phyloP scores from a whole-genome alignment of 2,329 filamentous ascomycete species.

The Huntiella abstrusa region DNA sequence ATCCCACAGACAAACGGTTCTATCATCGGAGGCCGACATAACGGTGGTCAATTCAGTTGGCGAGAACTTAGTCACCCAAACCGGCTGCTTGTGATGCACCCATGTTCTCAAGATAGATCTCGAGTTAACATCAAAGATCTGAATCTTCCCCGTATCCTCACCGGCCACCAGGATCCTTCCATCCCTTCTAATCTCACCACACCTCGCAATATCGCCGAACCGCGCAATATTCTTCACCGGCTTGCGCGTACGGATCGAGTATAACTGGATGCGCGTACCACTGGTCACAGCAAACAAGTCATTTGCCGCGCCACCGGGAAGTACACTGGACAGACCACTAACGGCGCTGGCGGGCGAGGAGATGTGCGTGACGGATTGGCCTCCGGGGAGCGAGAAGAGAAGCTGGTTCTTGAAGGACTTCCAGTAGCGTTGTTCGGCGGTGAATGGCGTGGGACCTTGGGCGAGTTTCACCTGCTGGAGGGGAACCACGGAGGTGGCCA shows the following conservation, averaged over 20 bases:
- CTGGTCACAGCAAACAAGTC: slow-evolving; percentile 88
- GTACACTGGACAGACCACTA: slow-evolving; percentile 20
- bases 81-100: slow-evolving; percentile 83
- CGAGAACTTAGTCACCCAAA: slow-evolving; percentile 86
- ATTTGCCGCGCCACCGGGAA: slow-evolving; percentile 25
- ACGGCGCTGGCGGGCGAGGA: slow-evolving; percentile 29
- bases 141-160: slow-evolving; percentile 78
- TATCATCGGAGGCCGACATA: slow-evolving; percentile 82
- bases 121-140: slow-evolving; percentile 81
- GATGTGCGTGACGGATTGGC: slow-evolving; percentile 79
- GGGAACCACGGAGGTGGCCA: slow-evolving; percentile 75
- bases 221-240: slow-evolving; percentile 84
- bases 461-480: slow-evolving; percentile 68
- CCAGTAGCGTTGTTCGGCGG: slow-evolving; percentile 93
- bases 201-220: slow-evolving; percentile 80
- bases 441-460: slow-evolving; percentile 62
- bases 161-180: slow-evolving; percentile 78
- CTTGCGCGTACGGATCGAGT: slow-evolving; percentile 80
- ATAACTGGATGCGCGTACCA: slow-evolving; percentile 81
- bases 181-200: slow-evolving; percentile 74
- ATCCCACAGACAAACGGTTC: slow-evolving; percentile 87
- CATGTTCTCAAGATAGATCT: slow-evolving; percentile 89
- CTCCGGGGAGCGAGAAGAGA: slow-evolving; percentile 75
- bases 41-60: slow-evolving; percentile 69
- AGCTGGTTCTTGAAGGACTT: slow-evolving; percentile 83